Percentiles rank a stretch among this genome's conserved stretches.
Evolutionary conservation across 208 protist species (phyloP).

Genomic region (Crithidia expoeki): DNA sequence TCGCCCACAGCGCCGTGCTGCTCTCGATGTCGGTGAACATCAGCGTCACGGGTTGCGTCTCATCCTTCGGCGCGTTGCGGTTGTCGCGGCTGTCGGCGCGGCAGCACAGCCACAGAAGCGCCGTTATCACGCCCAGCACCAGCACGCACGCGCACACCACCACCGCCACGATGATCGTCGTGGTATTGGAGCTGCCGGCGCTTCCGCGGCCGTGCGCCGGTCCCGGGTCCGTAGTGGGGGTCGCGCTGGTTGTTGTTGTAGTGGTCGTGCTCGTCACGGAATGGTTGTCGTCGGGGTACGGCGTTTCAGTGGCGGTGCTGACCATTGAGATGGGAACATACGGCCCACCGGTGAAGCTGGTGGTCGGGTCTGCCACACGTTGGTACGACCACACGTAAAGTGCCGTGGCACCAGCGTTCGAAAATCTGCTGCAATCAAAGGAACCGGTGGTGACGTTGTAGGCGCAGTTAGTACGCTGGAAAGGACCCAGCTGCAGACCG

Average conservation of each 20-base stretch:
- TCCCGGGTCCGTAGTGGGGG: too few relatives aligned
- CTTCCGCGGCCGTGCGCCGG: too few relatives aligned
- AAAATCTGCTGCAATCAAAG: conserved; percentile 5
- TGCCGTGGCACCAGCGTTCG: conserved; percentile 10
- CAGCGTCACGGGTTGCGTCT: conserved; percentile 44
- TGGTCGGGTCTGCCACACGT: not conserved
- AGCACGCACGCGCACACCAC: too few relatives aligned
- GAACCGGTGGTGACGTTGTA: not conserved
- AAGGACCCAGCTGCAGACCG: conserved; percentile 18
- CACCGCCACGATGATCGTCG: too few relatives aligned
- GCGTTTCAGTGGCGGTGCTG: too few relatives aligned
- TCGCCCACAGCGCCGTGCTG: too few relatives aligned
- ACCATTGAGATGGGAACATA: conserved; percentile 7
- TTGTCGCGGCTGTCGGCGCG: conserved; percentile 52
- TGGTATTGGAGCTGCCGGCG: too few relatives aligned
- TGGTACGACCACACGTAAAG: conserved; percentile 14
- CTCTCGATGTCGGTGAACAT: conserved; percentile 76
- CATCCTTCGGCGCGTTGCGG: conserved; percentile 58
- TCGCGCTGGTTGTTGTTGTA: not conserved
- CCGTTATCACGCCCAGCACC: too few relatives aligned
- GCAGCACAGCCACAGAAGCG: too few relatives aligned
- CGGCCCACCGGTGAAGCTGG: not conserved
- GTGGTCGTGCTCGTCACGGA: not conserved
- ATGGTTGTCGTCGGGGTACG: too few relatives aligned
- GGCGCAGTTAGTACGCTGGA: conserved; percentile 10